These are phyloP conservation scores for Stephania japonica DNA, from an alignment of 164 flowering plant species.

Conservation along the genomic window DNA sequence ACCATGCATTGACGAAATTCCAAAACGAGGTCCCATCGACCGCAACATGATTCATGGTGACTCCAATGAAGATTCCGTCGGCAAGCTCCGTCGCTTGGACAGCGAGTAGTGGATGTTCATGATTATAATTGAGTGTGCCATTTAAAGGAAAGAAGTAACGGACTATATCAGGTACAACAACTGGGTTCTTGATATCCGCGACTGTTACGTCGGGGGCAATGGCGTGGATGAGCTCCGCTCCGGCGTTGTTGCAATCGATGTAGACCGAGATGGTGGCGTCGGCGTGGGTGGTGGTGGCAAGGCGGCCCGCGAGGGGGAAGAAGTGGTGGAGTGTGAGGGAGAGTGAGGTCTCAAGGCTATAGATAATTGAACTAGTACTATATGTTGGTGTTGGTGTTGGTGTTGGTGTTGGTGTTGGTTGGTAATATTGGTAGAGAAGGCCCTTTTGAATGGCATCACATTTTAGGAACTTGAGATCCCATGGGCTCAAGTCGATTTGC, in stretches of 20 bases:
- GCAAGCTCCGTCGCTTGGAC: slow-evolving; percentile 24
- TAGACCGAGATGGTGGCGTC: slow-evolving; percentile 7
- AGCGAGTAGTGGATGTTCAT: slow-evolving; percentile 17
- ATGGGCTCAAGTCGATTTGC: slow-evolving; percentile 3
- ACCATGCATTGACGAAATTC: slow-evolving; percentile 30
- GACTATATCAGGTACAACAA: slow-evolving; percentile 10
- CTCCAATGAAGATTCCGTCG: slow-evolving; percentile 27
- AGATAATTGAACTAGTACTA: background rate
- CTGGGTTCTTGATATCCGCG: slow-evolving; percentile 5
- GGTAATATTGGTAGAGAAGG: slow-evolving; percentile 8
- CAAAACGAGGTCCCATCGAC: slow-evolving; percentile 29
- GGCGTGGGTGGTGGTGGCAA: slow-evolving; percentile 9
- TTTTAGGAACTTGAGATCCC: slow-evolving; percentile 6
- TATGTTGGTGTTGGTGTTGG: background rate
- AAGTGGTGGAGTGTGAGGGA: slow-evolving; percentile 18
- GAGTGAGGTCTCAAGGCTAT: slow-evolving; percentile 14
- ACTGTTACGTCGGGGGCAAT: slow-evolving; percentile 1
- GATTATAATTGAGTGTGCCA: slow-evolving; percentile 12
- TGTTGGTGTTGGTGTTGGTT: background rate
- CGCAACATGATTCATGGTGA: slow-evolving; percentile 18
- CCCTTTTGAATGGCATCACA: background rate
- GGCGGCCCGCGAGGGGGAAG: slow-evolving; percentile 16
- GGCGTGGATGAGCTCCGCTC: slow-evolving; percentile 22
- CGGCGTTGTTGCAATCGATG: slow-evolving; percentile 19
- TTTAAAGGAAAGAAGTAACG: slow-evolving; percentile 15